Conservation (phyloP, 2,329 filamentous ascomycete species). For the Plectosphaerella sp. region DNA sequence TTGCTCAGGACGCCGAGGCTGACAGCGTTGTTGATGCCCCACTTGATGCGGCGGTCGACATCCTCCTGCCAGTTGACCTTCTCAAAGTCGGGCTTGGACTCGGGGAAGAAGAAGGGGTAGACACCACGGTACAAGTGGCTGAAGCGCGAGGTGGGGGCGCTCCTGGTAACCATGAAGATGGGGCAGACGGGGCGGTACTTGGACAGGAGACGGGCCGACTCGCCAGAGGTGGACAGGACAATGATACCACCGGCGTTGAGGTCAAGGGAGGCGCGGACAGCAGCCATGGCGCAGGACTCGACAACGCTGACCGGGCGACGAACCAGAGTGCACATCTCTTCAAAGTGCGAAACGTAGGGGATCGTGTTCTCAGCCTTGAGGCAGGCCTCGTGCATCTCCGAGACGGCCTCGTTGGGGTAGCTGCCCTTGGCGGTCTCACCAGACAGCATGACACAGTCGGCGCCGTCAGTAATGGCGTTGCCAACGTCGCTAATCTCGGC, state of each 20-base stretch:
- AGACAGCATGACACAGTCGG: slow-evolving; percentile 99
- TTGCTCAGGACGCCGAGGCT: slow-evolving; percentile 71
- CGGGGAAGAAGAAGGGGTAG: slow-evolving; percentile 93
- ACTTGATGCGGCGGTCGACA: slow-evolving; percentile 95
- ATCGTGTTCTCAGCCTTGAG: slow-evolving; percentile 96
- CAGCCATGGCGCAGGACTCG: slow-evolving; percentile 96
- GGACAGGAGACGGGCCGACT: slow-evolving; percentile 89
- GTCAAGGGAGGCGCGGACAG: slow-evolving; percentile 91
- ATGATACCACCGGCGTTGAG: slow-evolving; percentile 95
- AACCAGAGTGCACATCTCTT: slow-evolving; percentile 83
- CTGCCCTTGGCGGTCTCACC: slow-evolving; percentile 97
- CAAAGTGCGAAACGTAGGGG: slow-evolving; percentile 93
- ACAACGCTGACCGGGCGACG: slow-evolving; percentile 80
- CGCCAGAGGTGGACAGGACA: slow-evolving; percentile 91
- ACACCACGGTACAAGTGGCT: slow-evolving; percentile 95
- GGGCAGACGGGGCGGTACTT: slow-evolving; percentile 99
- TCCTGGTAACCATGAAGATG: slow-evolving; percentile 98
- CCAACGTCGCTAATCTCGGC: slow-evolving; percentile 98
- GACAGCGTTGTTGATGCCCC: slow-evolving; percentile 85
- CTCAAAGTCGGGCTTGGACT: slow-evolving; percentile 91
- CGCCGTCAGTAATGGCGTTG: slow-evolving; percentile 95
- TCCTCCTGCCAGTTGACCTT: slow-evolving; percentile 97
- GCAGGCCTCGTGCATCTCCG: slow-evolving; percentile 98
- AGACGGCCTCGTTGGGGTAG: slow-evolving; percentile 89
- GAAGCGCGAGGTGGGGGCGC: slow-evolving; percentile 77